Base-by-base conservation (phyloP, 2,329 filamentous ascomycete genomes). In the Sclerotinia nivalis region DNA sequence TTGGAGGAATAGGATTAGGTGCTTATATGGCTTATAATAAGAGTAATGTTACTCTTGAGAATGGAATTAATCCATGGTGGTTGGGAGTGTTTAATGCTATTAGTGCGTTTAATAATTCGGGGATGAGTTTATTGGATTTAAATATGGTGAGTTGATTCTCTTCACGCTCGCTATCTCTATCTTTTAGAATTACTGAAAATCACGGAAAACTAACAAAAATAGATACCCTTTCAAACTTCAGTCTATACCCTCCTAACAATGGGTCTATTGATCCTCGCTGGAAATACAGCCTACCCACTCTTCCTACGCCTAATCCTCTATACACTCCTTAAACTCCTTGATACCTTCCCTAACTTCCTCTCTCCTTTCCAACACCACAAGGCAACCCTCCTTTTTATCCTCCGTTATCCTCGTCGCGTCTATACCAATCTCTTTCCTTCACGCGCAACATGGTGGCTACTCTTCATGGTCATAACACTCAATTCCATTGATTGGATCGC, bases 31-130 rank as follows among this genome's bases (percentile, higher is more conserved):
- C 82, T 22, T 77, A 81, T 70, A 83, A 89, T 72, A 82, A 83
- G 56, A 80, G 86, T 0, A 79, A 80, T 12, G 80, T 83, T 5
- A 83, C 87, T 0, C 76, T 79, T 2, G 79, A 77, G 6, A 90
- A 91, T 76, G 87, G 85, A 18, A 83, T 89, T 68, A 86, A 88
- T 70, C 86, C 89, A 47, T 91, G 87, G 87, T 91, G 89, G 89
- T 81, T 88, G 2, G 89, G 89, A 54, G 84, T 88, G 58, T 92
- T 91, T 80, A 88, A 90, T 71, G 87, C 87, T 2, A 84, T 88
- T 6, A 90, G 87, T 25, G 89, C 89, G 0, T 92, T 91, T 78
- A 91, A 90, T 79, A 91, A 91, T 73, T 88, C 85, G n/a, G 89
- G 89, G 54, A 90, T 92, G 88, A 86, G 85, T 28, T 81, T 91